Conservation (phyloP, 2,329 filamentous ascomycete genomes). For the Metarhizium rileyi region DNA sequence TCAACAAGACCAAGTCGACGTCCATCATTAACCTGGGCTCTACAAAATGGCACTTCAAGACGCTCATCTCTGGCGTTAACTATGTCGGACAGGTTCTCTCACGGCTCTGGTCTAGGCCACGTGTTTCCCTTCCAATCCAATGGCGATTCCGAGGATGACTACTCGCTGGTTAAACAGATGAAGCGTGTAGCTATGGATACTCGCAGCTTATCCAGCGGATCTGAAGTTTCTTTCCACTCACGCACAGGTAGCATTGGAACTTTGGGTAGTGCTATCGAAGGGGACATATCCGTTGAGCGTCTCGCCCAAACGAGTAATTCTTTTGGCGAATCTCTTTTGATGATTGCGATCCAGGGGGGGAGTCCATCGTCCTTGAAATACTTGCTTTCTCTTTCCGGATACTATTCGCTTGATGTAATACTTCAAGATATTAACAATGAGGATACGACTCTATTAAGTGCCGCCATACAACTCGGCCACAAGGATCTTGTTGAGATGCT, state of each 20-base stretch:
- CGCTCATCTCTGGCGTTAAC: conserved; percentile 32
- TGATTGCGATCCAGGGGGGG: conserved; percentile 74
- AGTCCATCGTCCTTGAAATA: conserved; percentile 68
- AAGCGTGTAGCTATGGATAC: conserved; percentile 88
- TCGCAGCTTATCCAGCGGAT: conserved; percentile 78
- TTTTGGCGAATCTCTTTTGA: conserved; percentile 72
- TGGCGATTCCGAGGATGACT: conserved; percentile 34
- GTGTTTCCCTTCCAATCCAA: conserved; percentile 77
- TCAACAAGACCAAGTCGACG: conserved; percentile 36
- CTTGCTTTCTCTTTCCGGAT: conserved; percentile 64
- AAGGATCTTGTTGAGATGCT: conserved; percentile 65
- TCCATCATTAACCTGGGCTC: conserved; percentile 37
- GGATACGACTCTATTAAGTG: conserved; percentile 79
- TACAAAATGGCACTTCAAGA: conserved; percentile 34
- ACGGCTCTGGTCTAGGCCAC: conserved; percentile 58
- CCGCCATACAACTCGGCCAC: conserved; percentile 79
- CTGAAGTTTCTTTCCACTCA: conserved; percentile 74
- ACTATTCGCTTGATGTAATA: conserved; percentile 62
- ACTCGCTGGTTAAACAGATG: conserved; percentile 36
- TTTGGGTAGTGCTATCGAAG: conserved; percentile 62
- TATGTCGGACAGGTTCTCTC: conserved; percentile 41
- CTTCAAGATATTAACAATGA: conserved; percentile 83
- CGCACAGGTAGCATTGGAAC: conserved; percentile 70
- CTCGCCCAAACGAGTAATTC: conserved; percentile 61
- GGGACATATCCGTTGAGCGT: conserved; percentile 75